These are phyloP conservation scores for Lasiodiplodia hormozganensis DNA, from an alignment of 2,329 filamentous ascomycete species.

Conservation along the genomic window DNA sequence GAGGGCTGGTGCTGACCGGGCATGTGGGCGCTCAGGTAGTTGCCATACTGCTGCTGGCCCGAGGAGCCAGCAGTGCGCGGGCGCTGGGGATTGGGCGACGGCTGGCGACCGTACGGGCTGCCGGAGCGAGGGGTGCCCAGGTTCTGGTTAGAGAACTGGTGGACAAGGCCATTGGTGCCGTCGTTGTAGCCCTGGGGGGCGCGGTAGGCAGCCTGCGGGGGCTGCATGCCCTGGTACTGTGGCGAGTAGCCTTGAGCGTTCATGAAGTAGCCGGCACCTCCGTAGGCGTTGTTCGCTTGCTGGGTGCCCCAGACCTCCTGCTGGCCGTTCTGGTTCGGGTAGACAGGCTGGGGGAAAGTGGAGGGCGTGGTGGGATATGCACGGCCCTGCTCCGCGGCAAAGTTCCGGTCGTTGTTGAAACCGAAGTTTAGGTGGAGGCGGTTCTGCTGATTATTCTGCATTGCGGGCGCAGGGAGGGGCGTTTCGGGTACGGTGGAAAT, in stretches of 20 bases:
- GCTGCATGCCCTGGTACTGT: conserved; percentile 55
- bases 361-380: conserved; percentile 78
- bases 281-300: conserved; percentile 48
- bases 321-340: conserved; percentile 65
- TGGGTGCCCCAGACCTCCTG: conserved; percentile 66
- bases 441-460: conserved; percentile 45
- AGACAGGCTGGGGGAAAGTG: conserved; percentile 92
- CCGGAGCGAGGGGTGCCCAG: conserved; percentile 74
- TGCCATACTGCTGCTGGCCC: conserved; percentile 65
- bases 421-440: conserved; percentile 61
- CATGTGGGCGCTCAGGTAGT: conserved; percentile 73
- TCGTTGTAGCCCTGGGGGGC: conserved; percentile 73
- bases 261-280: conserved; percentile 55
- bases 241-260: conserved; percentile 57
- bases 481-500: conserved; percentile 18
- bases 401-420: conserved; percentile 53
- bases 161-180: conserved; percentile 86
- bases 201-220: conserved; percentile 63
- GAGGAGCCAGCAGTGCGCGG: conserved; percentile 82
- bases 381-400: conserved; percentile 53
- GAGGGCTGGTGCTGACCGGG: conserved; percentile 64
- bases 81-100: conserved; percentile 72
- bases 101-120: conserved; percentile 71
- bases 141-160: conserved; percentile 98
- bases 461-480: conserved; percentile 25